Base-by-base conservation (phyloP, 768 basidiomycete species). In the Hortiboletus flavorubellus region DNA sequence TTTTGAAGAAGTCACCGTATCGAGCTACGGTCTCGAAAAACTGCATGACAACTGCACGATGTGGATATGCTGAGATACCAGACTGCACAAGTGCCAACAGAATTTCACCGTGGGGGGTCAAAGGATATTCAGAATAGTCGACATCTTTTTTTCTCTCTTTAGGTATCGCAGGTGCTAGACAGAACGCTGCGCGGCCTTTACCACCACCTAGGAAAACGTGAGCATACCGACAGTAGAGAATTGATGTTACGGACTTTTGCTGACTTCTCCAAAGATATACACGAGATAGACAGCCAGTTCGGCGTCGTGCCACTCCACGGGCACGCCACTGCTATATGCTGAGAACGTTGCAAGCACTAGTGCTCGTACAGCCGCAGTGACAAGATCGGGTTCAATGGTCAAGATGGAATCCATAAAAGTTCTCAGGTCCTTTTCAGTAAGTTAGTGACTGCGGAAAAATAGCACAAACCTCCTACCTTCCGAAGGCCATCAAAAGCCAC, bases 1-100 rank as follows among this genome's bases (percentile, higher is more conserved):
- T 86, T 71, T 91, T 93, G 85, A 98, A 98, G 70, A 99, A 98
- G 64, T 98, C 97, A 35, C 85, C 82, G 68, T 98, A 99, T 46
- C 97, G 83, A n/a, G 91, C 82, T 11, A 81, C 82, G 5, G 91
- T 89, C 72, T 99, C 97, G 60, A 98, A 98, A 71, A 91, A 94
- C 66, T 96, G 93, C 71, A 95, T 78, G 8, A 83, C 78, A 18
- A 98, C 95, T 12, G 86, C 79, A 31, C 85, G 84, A 72, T 95
- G 89, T 7, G 92, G 93, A 72, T 87, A 94, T 5, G 80, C 76
- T 14, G 86, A 85, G 51, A 98, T 84, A 34, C 89, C 85, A 23
- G 91, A 91, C 63, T 89, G 83, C 40, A 97, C 83, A 46, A 97
- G 83, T 2, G 89, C 82, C 56, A 87, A 78, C 41, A 99, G 74